Evolutionary conservation across 495 filamentous ascomycete genomes (phyloP).

Genomic region (Lophiostoma macrostomum): DNA sequence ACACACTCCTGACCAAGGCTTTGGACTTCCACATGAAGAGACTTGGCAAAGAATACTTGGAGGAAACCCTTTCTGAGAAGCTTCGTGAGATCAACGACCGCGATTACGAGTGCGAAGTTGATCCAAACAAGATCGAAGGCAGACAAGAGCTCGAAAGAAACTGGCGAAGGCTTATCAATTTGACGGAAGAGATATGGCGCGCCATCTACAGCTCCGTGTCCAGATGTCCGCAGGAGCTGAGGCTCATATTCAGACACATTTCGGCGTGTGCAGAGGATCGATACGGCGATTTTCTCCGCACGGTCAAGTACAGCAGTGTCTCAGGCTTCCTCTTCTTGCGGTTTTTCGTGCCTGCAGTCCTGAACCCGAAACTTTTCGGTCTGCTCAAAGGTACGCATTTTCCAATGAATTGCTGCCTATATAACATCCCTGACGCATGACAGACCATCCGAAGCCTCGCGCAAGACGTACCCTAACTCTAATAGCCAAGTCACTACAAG

Average conservation of each 20-base stretch:
- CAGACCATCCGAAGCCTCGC: slow-evolving; percentile 81
- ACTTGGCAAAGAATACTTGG: slow-evolving; percentile 87
- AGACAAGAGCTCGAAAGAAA: slow-evolving; percentile 76
- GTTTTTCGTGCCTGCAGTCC: slow-evolving; percentile 92
- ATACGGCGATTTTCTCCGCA: slow-evolving; percentile 91
- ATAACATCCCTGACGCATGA: too few species aligned
- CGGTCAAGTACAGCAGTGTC: slow-evolving; percentile 92
- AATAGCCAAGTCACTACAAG: slow-evolving; percentile 94
- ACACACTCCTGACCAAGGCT: slow-evolving; percentile 89
- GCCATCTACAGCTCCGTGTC: slow-evolving; percentile 68
- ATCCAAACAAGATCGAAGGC: slow-evolving; percentile 70
- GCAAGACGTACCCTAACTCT: slow-evolving; percentile 91
- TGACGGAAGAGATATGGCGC: slow-evolving; percentile 82
- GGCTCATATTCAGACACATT: slow-evolving; percentile 87
- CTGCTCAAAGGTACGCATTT: slow-evolving; percentile 66
- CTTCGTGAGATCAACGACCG: slow-evolving; percentile 81
- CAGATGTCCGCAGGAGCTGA: slow-evolving; percentile 77
- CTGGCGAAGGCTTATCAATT: slow-evolving; percentile 72
- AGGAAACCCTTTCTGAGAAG: slow-evolving; percentile 81
- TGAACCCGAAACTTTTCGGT: slow-evolving; percentile 95
- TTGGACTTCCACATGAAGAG: slow-evolving; percentile 94
- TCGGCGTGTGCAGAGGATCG: slow-evolving; percentile 91
- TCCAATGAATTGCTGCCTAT: slow-evolving; percentile 6
- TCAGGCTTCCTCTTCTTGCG: slow-evolving; percentile 95
- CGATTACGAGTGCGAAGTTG: slow-evolving; percentile 91